Evolutionary conservation across 2,329 filamentous ascomycete species (phyloP), one percentile per base, ranked within the genome.

Genomic region (Bimuria novae-zelandiae): DNA sequence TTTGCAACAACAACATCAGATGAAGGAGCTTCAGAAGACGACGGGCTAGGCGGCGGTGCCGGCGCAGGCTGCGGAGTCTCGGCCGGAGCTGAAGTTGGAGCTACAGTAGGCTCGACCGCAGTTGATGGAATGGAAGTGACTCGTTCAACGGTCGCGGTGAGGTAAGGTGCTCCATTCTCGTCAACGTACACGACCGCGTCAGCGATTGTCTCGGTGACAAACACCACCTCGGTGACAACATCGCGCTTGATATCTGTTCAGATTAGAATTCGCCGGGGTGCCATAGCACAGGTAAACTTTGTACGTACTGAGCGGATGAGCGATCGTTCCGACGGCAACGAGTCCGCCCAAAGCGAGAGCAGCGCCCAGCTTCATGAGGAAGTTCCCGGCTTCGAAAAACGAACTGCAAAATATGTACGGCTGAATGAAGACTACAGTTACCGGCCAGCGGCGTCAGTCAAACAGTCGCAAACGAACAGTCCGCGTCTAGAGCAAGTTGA

Each of bases 301-400:
- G 17, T 12, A 63, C 67, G 58, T 62, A 72, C 71, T 55, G 48
- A 70, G 68, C 19, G 76, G 80, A 58, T 79, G 78, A 37, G 77
- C 77, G 54, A 68, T 69, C 33, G 72, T 74, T 49, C 78, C 67
- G 53, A 79, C 67, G 53, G 79, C 68, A 57, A 78, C 63, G 54
- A 82, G 65, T 45, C 75, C 51, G 30, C 76, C 62, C 40, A 55
- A 56, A 56, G 55, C 63, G 40, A 71, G 51, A 44, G 72, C 68
- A 52, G 68, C 52, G 42, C 69, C 60, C 55, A 69, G 63, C 73
- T 78, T 80, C 81, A 84, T 84, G 57, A 42, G 60, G 57, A 49
- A 42, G 11, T 22, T 35, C 2, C 27, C 37, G n/a, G 45, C 36
- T 33, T 51, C 27, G 3, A 22, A n/a, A 27, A 22, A 36, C 14